Evolutionary conservation across 495 filamentous ascomycete genomes (phyloP).

Genomic region (Lepidopterella palustris): DNA sequence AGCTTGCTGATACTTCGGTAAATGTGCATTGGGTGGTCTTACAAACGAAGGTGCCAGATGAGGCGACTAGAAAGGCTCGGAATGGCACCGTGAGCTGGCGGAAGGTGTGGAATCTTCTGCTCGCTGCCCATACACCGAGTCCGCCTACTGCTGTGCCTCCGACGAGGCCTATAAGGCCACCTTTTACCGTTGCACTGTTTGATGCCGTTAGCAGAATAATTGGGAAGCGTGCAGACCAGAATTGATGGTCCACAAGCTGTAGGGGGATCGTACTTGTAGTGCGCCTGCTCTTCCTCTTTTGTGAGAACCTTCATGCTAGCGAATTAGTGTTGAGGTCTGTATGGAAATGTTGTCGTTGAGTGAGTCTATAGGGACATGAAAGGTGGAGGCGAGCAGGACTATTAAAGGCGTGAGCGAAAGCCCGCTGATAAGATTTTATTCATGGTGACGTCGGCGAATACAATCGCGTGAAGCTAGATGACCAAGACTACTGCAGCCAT

Average conservation of each 20-base stretch:
- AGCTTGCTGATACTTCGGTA: not conserved
- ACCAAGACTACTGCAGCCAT: too few relatives aligned
- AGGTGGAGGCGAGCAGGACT: too few relatives aligned
- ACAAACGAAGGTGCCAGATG: conserved; percentile 71
- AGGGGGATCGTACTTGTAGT: conserved; percentile 49
- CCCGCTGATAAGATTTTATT: too few relatives aligned
- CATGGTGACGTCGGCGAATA: too few relatives aligned
- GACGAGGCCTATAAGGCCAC: conserved; percentile 64
- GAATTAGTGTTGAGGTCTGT: not conserved
- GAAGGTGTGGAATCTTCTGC: conserved; percentile 63
- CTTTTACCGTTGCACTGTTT: conserved; percentile 62
- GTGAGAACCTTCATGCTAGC: conserved; percentile 87
- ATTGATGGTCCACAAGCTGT: not conserved
- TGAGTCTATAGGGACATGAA: not conserved
- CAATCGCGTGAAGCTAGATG: too few relatives aligned
- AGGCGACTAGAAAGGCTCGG: conserved; percentile 83
- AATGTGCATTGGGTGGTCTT: conserved; percentile 10
- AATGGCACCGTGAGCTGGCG: conserved; percentile 77
- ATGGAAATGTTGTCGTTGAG: not conserved
- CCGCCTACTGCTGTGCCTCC: conserved; percentile 57
- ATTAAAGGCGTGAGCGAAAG: too few relatives aligned
- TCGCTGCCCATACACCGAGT: conserved; percentile 56
- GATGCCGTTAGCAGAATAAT: conserved; percentile 39
- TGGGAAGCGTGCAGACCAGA: not conserved
- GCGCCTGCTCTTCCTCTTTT: conserved; percentile 76